Conservation (phyloP, 2,329 filamentous ascomycete species). For the Talaromyces sp. region DNA sequence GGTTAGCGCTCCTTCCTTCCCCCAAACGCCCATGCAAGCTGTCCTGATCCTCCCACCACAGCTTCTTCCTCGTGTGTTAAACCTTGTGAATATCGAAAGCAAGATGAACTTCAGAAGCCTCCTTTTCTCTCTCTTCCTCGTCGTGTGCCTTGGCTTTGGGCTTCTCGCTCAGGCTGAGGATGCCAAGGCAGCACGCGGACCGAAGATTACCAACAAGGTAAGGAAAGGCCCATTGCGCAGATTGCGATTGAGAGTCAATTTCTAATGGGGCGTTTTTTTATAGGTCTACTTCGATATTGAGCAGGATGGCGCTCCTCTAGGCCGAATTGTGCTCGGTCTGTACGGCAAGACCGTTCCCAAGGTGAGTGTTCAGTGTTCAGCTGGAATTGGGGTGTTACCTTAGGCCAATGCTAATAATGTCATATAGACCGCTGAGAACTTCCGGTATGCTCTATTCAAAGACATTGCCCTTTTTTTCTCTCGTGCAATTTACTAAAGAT, state of each 20-base stretch:
- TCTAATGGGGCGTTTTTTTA: not conserved
- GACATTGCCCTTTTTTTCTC: not conserved
- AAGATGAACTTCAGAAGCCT: conserved; percentile 31
- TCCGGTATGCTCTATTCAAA: conserved; percentile 42
- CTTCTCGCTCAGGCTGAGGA: conserved; percentile 65
- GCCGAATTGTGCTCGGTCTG: conserved; percentile 58
- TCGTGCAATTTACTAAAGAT: not conserved
- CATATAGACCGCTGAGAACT: conserved; percentile 58
- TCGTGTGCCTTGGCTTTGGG: conserved; percentile 64
- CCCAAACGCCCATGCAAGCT: conserved; percentile 11
- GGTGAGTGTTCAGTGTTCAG: conserved; percentile 31
- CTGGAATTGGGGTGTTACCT: not conserved
- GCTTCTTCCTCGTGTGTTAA: not conserved
- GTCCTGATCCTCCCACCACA: conserved; percentile 7
- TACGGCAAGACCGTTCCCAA: conserved; percentile 65
- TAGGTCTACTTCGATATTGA: conserved; percentile 63
- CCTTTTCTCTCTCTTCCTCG: conserved; percentile 64
- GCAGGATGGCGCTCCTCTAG: conserved; percentile 57
- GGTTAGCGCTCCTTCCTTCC: conserved; percentile 4
- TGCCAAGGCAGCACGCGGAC: conserved; percentile 63
- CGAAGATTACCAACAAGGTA: conserved; percentile 91
- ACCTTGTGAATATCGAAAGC: conserved; percentile 12
- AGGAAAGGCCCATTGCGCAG: not conserved
- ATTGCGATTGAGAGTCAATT: not conserved
- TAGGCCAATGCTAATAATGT: not conserved